A percentile compares a stretch with the other conserved stretches of the same genome.
Evolutionary conservation across 164 flowering plant species (phyloP).

Genomic region (Nymphaea colorata): DNA sequence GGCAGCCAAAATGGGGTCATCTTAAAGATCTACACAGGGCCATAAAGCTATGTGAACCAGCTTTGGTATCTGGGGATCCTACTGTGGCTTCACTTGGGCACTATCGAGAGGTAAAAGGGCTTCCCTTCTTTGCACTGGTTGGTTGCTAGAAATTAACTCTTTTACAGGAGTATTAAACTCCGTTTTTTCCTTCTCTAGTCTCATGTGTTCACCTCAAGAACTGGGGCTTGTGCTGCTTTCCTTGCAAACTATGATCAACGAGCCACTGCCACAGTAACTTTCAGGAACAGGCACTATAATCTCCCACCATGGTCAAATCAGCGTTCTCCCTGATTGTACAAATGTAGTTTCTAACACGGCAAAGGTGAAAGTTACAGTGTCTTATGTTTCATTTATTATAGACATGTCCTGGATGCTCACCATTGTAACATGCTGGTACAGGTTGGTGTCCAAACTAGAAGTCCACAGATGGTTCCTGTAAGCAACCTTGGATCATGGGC

Average conservation of each 20-base stretch:
- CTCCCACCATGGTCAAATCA: conserved; percentile 92
- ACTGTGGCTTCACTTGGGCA: conserved; percentile 45
- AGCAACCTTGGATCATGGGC: conserved; percentile 41
- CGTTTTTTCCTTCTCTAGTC: conserved; percentile 32
- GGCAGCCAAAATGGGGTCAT: conserved; percentile 51
- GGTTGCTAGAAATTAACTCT: not conserved
- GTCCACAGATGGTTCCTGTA: conserved; percentile 32
- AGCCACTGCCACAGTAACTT: conserved; percentile 38
- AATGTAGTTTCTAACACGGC: conserved; percentile 76
- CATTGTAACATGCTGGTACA: conserved; percentile 7
- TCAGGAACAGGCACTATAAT: conserved; percentile 65
- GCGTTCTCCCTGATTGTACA: conserved; percentile 81
- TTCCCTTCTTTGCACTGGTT: not conserved
- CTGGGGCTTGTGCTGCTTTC: conserved; percentile 77
- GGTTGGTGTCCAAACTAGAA: conserved; percentile 46
- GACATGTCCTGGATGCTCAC: not conserved
- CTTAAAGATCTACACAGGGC: conserved; percentile 44
- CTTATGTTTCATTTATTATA: too few relatives aligned
- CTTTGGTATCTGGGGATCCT: conserved; percentile 70
- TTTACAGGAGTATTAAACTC: not conserved
- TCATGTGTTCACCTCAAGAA: conserved; percentile 53
- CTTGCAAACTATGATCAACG: conserved; percentile 50
- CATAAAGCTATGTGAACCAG: conserved; percentile 33
- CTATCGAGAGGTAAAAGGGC: conserved; percentile 43
- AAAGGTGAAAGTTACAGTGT: conserved; percentile 19